Percentiles rank a stretch among this genome's conserved stretches.
Evolutionary conservation across 2,329 filamentous ascomycete genomes (phyloP).

Genomic region (Colletotrichum sidae): DNA sequence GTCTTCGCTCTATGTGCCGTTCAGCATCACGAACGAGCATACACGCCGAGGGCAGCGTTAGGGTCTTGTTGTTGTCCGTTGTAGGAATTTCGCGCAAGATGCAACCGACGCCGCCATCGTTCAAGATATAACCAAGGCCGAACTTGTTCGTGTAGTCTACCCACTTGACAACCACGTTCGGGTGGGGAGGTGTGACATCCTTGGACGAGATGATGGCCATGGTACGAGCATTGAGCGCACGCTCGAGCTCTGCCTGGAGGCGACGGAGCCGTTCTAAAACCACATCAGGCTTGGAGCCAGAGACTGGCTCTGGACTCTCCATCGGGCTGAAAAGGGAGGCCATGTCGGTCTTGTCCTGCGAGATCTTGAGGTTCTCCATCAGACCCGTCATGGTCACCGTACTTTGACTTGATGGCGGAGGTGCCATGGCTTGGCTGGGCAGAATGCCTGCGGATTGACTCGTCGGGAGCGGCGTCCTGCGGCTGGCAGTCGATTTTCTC

Average conservation of each 20-base stretch:
- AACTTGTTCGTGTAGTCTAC: slow-evolving; percentile 92
- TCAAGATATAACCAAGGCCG: slow-evolving; percentile 85
- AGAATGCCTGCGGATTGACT: slow-evolving; percentile 35
- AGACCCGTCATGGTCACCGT: slow-evolving; percentile 33
- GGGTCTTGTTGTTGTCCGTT: slow-evolving; percentile 60
- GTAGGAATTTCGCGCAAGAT: slow-evolving; percentile 69
- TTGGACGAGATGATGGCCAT: slow-evolving; percentile 71
- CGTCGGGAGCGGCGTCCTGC: slow-evolving; percentile 36
- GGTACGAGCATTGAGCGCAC: slow-evolving; percentile 71
- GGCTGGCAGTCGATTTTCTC: slow-evolving; percentile 22
- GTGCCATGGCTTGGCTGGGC: slow-evolving; percentile 22
- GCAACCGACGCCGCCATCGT: slow-evolving; percentile 83
- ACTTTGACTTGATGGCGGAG: slow-evolving; percentile 24
- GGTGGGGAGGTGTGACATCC: slow-evolving; percentile 64
- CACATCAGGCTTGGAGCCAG: slow-evolving; percentile 67
- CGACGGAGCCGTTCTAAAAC: slow-evolving; percentile 67
- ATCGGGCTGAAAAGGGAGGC: slow-evolving; percentile 67
- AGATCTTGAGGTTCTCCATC: slow-evolving; percentile 41
- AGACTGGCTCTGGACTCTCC: slow-evolving; percentile 63
- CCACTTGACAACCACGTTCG: slow-evolving; percentile 81
- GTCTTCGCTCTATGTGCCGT: slow-evolving; percentile 73
- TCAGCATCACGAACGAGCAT: slow-evolving; percentile 79
- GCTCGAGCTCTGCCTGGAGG: slow-evolving; percentile 71
- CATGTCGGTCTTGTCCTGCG: slow-evolving; percentile 44
- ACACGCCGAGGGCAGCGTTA: slow-evolving; percentile 74